phyloP scores from a whole-genome alignment of 176 grass and related monocot species.

The Saccharum officinarum region DNA sequence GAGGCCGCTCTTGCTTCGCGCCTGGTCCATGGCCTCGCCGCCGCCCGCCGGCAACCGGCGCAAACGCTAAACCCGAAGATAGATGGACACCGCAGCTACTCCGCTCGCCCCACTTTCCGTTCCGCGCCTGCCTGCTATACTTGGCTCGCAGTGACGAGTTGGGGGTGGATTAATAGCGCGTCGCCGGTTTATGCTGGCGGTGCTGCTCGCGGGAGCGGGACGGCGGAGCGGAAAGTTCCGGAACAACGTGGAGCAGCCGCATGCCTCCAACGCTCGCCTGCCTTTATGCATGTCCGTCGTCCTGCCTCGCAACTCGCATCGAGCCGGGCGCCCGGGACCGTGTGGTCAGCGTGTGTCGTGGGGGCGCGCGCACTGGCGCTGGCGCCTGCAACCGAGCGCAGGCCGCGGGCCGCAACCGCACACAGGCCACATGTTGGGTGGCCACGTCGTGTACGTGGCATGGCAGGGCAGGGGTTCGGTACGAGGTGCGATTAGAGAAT shows the following conservation, averaged over 20 bases:
- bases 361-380: neutral
- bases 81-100: neutral
- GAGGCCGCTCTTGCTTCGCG: constrained; percentile 42
- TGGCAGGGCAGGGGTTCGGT: neutral
- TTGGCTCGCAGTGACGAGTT: no score
- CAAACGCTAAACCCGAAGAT: neutral
- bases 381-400: neutral
- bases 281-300: constrained; percentile 13
- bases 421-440: neutral
- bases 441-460: constrained; percentile 17
- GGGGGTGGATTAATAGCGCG: no score
- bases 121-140: no score
- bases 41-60: neutral
- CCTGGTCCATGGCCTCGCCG: constrained; percentile 37
- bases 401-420: no score
- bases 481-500: constrained; percentile 13
- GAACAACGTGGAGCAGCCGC: constrained; percentile 48
- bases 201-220: neutral
- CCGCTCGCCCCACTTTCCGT: neutral
- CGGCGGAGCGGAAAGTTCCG: constrained; percentile 34
- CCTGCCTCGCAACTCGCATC: neutral
- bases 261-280: constrained; percentile 5
- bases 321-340: neutral
- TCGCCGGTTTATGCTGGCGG: no score
- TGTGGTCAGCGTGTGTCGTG: constrained; percentile 26